Conservation (phyloP, 768 basidiomycete species). For the Russula sp. region DNA sequence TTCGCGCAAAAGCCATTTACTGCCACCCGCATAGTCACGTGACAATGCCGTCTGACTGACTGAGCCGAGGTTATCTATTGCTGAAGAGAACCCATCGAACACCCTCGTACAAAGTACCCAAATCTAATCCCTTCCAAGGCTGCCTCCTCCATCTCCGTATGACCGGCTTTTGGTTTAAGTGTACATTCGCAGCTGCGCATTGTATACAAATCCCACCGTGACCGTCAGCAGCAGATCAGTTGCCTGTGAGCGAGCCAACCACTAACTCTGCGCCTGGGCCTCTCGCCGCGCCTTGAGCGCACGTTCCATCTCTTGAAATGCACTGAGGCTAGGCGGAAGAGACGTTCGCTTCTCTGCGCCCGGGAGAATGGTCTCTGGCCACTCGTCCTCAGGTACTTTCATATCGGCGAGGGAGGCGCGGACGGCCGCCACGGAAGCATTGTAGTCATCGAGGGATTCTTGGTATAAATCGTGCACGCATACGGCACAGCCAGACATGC, state of each 20-base stretch:
- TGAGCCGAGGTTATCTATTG: constrained; percentile 36
- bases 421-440: constrained; percentile 50
- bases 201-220: constrained; percentile 2
- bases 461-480: constrained; percentile 89
- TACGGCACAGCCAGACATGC: constrained; percentile 93
- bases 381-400: constrained; percentile 54
- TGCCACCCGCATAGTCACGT: constrained; percentile 3
- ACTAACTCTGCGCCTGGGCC: constrained; percentile 25
- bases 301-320: constrained; percentile 72
- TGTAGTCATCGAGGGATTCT: constrained; percentile 64
- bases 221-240: constrained; percentile 23
- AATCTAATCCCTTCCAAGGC: constrained; percentile 19
- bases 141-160: background rate
- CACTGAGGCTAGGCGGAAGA: constrained; percentile 46
- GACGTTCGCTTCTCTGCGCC: constrained; percentile 30
- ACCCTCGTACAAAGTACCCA: constrained; percentile 42
- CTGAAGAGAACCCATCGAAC: constrained; percentile 52
- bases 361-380: constrained; percentile 57
- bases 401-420: constrained; percentile 48
- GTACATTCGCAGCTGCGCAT: constrained; percentile 5
- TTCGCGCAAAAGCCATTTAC: background rate
- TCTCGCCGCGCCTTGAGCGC: constrained; percentile 49
- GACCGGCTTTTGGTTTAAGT: background rate
- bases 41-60: background rate
- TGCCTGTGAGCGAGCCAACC: constrained; percentile 4